A percentile compares a stretch with the other conserved stretches of the same genome.
phyloP scores from a whole-genome alignment of 148 eudicot genomes.

The Gaultheria prostrata region DNA sequence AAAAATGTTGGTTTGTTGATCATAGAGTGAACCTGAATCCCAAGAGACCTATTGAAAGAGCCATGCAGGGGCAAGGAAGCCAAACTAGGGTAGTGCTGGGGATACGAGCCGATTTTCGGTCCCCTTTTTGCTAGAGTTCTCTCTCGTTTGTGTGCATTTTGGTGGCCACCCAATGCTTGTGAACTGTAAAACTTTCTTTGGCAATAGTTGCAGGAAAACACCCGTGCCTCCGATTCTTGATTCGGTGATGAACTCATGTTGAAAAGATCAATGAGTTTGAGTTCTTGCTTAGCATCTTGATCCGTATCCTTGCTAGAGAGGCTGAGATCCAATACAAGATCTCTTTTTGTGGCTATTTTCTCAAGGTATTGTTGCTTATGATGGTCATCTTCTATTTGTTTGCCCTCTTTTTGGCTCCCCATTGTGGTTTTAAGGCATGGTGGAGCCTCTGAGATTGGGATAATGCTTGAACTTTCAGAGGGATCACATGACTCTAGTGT shows the following conservation, averaged over 20 bases:
- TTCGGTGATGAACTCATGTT: slow-evolving; percentile 9
- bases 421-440: slow-evolving; percentile 16
- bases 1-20: slow-evolving; percentile 31
- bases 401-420: slow-evolving; percentile 19
- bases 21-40: slow-evolving; percentile 47
- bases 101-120: slow-evolving; percentile 13
- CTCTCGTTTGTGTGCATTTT: slow-evolving; percentile 87
- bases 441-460: slow-evolving; percentile 15
- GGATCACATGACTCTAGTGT: slow-evolving; percentile 14
- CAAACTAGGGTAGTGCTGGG: slow-evolving; percentile 28
- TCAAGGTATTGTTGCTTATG: not conserved
- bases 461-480: slow-evolving; percentile 26
- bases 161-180: slow-evolving; percentile 96
- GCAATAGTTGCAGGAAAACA: slow-evolving; percentile 84
- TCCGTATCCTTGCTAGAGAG: slow-evolving; percentile 38
- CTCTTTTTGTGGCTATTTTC: not conserved
- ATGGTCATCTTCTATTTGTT: slow-evolving; percentile 11
- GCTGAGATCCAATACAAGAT: slow-evolving; percentile 52
- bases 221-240: slow-evolving; percentile 49
- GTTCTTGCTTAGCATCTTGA: slow-evolving; percentile 26
- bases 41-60: slow-evolving; percentile 34
- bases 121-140: slow-evolving; percentile 52
- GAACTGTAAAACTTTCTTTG: slow-evolving; percentile 83
- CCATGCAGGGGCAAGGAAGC: slow-evolving; percentile 47
- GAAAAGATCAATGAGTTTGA: slow-evolving; percentile 29